These are phyloP conservation scores for Clitocybe nebularis DNA, from an alignment of 1,284 basidiomycete genomes.

Conservation along the genomic window DNA sequence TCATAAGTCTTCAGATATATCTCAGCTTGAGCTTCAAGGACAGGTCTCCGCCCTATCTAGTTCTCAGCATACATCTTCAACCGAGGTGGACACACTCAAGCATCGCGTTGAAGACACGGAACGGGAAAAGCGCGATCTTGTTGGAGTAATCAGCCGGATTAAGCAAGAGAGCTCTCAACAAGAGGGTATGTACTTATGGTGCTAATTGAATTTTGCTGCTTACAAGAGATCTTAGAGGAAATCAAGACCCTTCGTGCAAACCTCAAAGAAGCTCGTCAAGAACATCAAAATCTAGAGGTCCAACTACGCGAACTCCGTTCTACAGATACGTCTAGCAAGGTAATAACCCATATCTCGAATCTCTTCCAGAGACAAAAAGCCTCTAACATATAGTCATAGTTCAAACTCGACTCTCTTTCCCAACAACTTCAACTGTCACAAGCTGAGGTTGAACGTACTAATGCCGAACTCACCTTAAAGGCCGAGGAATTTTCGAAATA, in stretches of 20 bases:
- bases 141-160: slow-evolving; percentile 68
- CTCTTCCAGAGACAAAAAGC: background rate
- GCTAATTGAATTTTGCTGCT: slow-evolving; percentile 4
- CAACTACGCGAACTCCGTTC: slow-evolving; percentile 69
- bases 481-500: slow-evolving; percentile 72
- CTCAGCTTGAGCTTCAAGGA: slow-evolving; percentile 48
- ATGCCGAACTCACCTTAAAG: slow-evolving; percentile 57
- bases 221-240: slow-evolving; percentile 46
- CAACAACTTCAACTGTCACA: slow-evolving; percentile 76
- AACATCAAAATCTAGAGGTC: slow-evolving; percentile 60
- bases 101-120: slow-evolving; percentile 66
- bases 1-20: slow-evolving; percentile 36
- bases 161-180: slow-evolving; percentile 67
- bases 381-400: slow-evolving; percentile 41
- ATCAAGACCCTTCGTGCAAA: slow-evolving; percentile 61
- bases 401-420: slow-evolving; percentile 73
- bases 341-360: slow-evolving; percentile 23
- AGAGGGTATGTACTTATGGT: slow-evolving; percentile 44
- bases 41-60: slow-evolving; percentile 50
- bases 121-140: slow-evolving; percentile 75
- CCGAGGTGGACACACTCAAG: slow-evolving; percentile 55
- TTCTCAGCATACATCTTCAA: slow-evolving; percentile 54
- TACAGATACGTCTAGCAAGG: slow-evolving; percentile 67
- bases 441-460: slow-evolving; percentile 65
- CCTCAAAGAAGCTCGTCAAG: slow-evolving; percentile 72